Percentiles rank a stretch among this genome's conserved stretches.
Evolutionary conservation across 1,284 basidiomycete species (phyloP).

Genomic region (Trichosporon sp.): DNA sequence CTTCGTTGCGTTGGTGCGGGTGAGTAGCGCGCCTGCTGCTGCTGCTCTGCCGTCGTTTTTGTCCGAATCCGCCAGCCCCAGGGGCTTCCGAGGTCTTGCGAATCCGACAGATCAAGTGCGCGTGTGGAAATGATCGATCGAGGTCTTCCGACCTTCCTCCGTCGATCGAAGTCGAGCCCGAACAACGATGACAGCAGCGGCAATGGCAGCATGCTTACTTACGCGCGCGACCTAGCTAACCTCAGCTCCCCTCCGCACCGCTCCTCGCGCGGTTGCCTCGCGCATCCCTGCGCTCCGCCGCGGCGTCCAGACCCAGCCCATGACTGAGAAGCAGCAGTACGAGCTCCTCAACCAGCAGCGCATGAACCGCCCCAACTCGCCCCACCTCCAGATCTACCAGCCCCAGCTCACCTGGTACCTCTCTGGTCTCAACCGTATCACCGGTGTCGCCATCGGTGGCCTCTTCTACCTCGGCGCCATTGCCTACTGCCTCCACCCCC

Average conservation of each 20-base stretch:
- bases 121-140: background rate
- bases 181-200: background rate
- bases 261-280: background rate
- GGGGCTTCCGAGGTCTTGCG: background rate
- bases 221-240: background rate
- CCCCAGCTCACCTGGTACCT: conserved; percentile 82
- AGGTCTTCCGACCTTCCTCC: background rate
- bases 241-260: conserved; percentile 17
- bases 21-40: conserved; percentile 2
- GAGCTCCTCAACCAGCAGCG: conserved; percentile 77
- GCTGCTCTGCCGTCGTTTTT: background rate
- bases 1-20: conserved; percentile 20
- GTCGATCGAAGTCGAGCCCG: background rate
- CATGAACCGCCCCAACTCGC: conserved; percentile 73
- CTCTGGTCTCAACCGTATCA: conserved; percentile 79
- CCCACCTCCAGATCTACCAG: conserved; percentile 95
- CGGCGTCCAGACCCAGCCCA: conserved; percentile 28
- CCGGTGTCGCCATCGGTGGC: conserved; percentile 71
- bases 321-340: conserved; percentile 35
- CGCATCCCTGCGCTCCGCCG: conserved; percentile 9
- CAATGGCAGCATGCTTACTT: background rate
- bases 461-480: conserved; percentile 86
- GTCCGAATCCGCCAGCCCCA: background rate
- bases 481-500: conserved; percentile 77
- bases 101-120: background rate